Conservation (phyloP, 495 filamentous ascomycete species). For the Penicillium riverlandense region DNA sequence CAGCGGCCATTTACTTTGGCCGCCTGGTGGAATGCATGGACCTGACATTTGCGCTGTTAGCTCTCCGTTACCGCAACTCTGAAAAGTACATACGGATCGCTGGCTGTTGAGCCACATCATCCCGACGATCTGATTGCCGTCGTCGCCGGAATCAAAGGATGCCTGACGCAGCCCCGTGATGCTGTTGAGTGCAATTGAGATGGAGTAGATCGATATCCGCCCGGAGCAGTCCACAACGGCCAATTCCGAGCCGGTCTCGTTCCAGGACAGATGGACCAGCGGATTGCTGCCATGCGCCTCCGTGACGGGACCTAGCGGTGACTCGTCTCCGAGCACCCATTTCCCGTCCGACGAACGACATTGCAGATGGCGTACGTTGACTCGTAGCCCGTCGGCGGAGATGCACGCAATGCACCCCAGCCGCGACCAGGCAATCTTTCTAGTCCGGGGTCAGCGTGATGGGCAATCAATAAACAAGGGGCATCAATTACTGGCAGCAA, state of each 20-base stretch:
- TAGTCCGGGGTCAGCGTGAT: slow-evolving; percentile 18
- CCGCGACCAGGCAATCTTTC: slow-evolving; percentile 84
- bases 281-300: slow-evolving; percentile 43
- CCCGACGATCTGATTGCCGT: slow-evolving; percentile 70
- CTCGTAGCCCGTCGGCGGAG: slow-evolving; percentile 54
- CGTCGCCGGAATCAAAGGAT: slow-evolving; percentile 56
- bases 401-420: slow-evolving; percentile 82
- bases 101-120: slow-evolving; percentile 72
- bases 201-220: slow-evolving; percentile 59
- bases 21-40: slow-evolving; percentile 46
- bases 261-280: slow-evolving; percentile 78
- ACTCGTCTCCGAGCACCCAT: slow-evolving; percentile 69
- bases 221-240: slow-evolving; percentile 70
- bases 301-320: slow-evolving; percentile 31
- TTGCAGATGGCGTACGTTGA: slow-evolving; percentile 66
- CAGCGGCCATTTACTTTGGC: slow-evolving; percentile 44
- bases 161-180: slow-evolving; percentile 48
- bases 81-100: slow-evolving; percentile 37
- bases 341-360: slow-evolving; percentile 62
- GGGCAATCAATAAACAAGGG: neutral
- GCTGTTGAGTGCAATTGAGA: slow-evolving; percentile 59
- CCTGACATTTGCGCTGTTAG: slow-evolving; percentile 16
- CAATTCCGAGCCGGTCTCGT: slow-evolving; percentile 62
- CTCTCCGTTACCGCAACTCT: neutral
- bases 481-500: slow-evolving; percentile 70